Percentiles rank a stretch among this genome's conserved stretches.
phyloP scores from a whole-genome alignment of 768 basidiomycete genomes.

The Tephrocybe sp. region DNA sequence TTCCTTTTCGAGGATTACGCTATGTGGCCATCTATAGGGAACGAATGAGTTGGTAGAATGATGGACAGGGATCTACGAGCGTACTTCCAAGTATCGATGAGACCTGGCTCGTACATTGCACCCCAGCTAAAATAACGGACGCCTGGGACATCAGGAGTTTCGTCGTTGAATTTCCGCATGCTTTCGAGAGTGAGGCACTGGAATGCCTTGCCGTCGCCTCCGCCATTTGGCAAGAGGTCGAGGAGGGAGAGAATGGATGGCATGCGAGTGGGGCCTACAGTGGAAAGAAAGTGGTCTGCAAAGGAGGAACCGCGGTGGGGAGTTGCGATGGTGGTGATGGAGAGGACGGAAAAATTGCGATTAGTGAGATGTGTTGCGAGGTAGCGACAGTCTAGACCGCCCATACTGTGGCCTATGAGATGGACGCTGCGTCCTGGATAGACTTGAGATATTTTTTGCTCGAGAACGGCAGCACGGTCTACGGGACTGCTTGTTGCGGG shows the following conservation, averaged over 20 bases:
- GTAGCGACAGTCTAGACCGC: slow-evolving; percentile 92
- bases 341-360: slow-evolving; percentile 77
- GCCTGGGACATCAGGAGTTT: slow-evolving; percentile 72
- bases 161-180: slow-evolving; percentile 88
- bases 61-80: slow-evolving; percentile 22
- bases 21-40: slow-evolving; percentile 58
- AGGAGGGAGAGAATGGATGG: slow-evolving; percentile 72
- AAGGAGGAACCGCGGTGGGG: slow-evolving; percentile 94
- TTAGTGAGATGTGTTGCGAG: slow-evolving; percentile 76
- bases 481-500: slow-evolving; percentile 88
- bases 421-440: slow-evolving; percentile 87
- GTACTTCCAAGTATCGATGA: slow-evolving; percentile 89
- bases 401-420: slow-evolving; percentile 84
- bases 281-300: slow-evolving; percentile 84
- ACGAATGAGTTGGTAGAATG: not conserved
- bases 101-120: slow-evolving; percentile 81
- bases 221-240: slow-evolving; percentile 84
- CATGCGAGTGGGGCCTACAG: slow-evolving; percentile 64
- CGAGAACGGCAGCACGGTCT: slow-evolving; percentile 89
- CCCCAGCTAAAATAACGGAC: slow-evolving; percentile 97
- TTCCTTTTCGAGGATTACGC: slow-evolving; percentile 80
- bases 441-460: slow-evolving; percentile 70
- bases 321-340: slow-evolving; percentile 91
- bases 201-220: slow-evolving; percentile 94
- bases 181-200: slow-evolving; percentile 79